phyloP scores from a whole-genome alignment of 169 alveolate genomes.

The Eimeria necatrix region DNA sequence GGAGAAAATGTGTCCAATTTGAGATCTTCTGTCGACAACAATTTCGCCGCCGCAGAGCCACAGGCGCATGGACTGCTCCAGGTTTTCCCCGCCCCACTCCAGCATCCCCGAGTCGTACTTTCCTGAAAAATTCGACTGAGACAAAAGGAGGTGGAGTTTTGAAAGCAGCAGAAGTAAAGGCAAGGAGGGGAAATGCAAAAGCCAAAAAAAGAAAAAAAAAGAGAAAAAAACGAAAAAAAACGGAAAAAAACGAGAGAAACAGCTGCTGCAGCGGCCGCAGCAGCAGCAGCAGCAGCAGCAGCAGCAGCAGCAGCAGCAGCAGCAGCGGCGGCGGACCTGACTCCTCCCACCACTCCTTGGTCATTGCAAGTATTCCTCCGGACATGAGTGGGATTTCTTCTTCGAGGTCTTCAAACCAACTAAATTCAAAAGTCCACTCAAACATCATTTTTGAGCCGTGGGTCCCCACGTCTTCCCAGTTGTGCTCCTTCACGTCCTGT shows the following conservation, averaged over 20 bases:
- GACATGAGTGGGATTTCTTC: constrained; percentile 85
- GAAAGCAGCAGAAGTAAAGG: not conserved
- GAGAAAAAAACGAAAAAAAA: too few species aligned
- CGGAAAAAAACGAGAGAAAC: too few species aligned
- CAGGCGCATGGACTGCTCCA: constrained; percentile 85
- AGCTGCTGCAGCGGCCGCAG: too few species aligned
- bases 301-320: not conserved
- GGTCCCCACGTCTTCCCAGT: constrained; percentile 84
- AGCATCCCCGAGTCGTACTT: constrained; percentile 84
- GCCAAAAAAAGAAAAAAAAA: too few species aligned
- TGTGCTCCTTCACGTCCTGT: constrained; percentile 65
- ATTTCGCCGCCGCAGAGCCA: constrained; percentile 88
- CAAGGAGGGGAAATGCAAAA: not conserved
- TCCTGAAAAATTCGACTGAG: constrained; percentile 51
- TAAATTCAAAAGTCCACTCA: constrained; percentile 84
- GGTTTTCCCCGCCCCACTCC: constrained; percentile 89
- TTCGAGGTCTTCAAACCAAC: constrained; percentile 84
- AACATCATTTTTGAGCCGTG: constrained; percentile 87
- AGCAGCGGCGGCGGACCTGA: constrained; percentile 80
- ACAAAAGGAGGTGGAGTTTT: not conserved
- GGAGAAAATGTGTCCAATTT: constrained; percentile 83
- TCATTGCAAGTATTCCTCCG: constrained; percentile 86
- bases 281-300: not conserved
- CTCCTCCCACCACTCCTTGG: constrained; percentile 87
- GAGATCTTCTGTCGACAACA: constrained; percentile 74